A percentile compares a stretch with the other conserved stretches of the same genome.
Conservation (phyloP, 495 filamentous ascomycete genomes). For the Daldinia grandis region DNA sequence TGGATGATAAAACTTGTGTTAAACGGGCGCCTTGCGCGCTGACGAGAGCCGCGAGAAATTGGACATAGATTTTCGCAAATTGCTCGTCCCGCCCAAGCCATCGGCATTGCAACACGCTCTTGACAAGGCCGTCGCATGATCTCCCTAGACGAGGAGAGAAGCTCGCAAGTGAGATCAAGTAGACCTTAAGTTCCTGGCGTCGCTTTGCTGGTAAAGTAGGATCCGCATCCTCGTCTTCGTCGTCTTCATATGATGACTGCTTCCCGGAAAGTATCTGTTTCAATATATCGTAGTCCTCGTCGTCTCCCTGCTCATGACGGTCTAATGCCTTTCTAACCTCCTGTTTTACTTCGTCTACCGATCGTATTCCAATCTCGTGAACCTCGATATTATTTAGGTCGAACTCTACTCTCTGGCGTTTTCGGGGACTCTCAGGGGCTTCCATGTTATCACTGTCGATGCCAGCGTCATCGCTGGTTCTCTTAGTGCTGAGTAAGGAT, state of each 20-base stretch:
- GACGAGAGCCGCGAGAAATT: constrained; percentile 80
- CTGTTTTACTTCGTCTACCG: constrained; percentile 67
- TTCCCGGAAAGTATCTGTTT: constrained; percentile 63
- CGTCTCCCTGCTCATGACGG: constrained; percentile 69
- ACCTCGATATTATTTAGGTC: constrained; percentile 74
- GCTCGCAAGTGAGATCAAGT: constrained; percentile 79
- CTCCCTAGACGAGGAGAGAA: constrained; percentile 72
- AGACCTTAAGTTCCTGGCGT: constrained; percentile 68
- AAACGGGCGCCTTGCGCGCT: constrained; percentile 73
- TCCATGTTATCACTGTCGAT: constrained; percentile 54
- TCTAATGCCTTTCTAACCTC: constrained; percentile 80
- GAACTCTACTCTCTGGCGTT: constrained; percentile 73
- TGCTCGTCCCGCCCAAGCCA: constrained; percentile 87
- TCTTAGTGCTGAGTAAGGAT: constrained; percentile 49
- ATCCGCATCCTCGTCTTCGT: constrained; percentile 28
- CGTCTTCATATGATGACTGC: constrained; percentile 35
- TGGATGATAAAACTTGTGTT: constrained; percentile 72
- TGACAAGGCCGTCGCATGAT: constrained; percentile 76
- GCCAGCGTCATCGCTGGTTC: constrained; percentile 51
- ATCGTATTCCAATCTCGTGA: constrained; percentile 58
- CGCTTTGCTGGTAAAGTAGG: constrained; percentile 55
- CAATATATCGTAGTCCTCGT: constrained; percentile 74
- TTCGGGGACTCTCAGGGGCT: constrained; percentile 46
- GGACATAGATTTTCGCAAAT: constrained; percentile 80
- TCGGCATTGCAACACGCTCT: constrained; percentile 72